Conservation (phyloP, 768 basidiomycete species). For the Pleurotus platypus region DNA sequence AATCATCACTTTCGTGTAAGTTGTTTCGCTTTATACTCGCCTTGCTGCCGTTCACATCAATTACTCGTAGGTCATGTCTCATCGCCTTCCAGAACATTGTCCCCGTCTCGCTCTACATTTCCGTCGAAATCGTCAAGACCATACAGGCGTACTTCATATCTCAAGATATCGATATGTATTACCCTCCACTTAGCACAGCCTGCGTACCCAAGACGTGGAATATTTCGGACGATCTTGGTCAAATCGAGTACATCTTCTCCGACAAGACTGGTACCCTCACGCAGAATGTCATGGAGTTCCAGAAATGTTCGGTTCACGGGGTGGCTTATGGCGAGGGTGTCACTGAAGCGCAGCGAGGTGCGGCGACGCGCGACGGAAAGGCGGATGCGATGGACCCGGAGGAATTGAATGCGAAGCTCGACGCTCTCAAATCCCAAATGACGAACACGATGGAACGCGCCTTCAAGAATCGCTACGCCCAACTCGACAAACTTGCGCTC, state of each 20-base stretch:
- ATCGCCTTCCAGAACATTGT: slow-evolving; percentile 98
- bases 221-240: slow-evolving; percentile 96
- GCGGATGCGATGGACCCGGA: slow-evolving; percentile 61
- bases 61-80: slow-evolving; percentile 69
- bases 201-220: slow-evolving; percentile 98
- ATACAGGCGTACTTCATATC: slow-evolving; percentile 97
- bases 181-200: slow-evolving; percentile 76
- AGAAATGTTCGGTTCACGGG: slow-evolving; percentile 88
- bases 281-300: slow-evolving; percentile 98
- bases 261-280: slow-evolving; percentile 97
- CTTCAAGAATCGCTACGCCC: slow-evolving; percentile 88
- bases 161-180: slow-evolving; percentile 97
- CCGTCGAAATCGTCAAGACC: slow-evolving; percentile 97
- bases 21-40: slow-evolving; percentile 14
- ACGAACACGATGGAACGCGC: slow-evolving; percentile 63
- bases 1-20: slow-evolving; percentile 88
- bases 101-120: slow-evolving; percentile 93
- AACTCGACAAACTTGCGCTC: slow-evolving; percentile 78
- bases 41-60: slow-evolving; percentile 10
- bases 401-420: slow-evolving; percentile 68
- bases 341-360: slow-evolving; percentile 93
- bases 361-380: slow-evolving; percentile 78
- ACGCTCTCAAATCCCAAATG: slow-evolving; percentile 72
- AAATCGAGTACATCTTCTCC: slow-evolving; percentile 89
- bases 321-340: slow-evolving; percentile 88